Conservation (phyloP, 805 yeast genomes). For the Kodamaea kaohsiungensis region DNA sequence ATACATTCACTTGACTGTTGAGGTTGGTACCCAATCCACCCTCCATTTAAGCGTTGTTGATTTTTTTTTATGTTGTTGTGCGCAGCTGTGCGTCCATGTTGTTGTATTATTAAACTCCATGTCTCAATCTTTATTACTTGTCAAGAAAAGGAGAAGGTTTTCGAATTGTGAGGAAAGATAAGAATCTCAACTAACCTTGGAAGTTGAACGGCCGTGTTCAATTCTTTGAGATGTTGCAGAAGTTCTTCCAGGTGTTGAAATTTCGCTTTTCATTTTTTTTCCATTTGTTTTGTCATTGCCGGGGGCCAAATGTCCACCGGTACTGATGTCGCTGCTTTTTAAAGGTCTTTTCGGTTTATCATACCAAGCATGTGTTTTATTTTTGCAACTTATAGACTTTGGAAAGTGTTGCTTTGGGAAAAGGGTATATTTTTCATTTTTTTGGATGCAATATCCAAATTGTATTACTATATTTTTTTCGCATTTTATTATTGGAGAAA, state of each 20-base stretch:
- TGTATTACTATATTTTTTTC: slow-evolving; percentile 17
- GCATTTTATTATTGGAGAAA: slow-evolving; percentile 11
- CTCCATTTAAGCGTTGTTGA: slow-evolving; percentile 4
- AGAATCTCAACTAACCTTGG: not conserved
- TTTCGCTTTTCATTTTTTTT: slow-evolving; percentile 6
- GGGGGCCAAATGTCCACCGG: not conserved
- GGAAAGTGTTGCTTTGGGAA: slow-evolving; percentile 11
- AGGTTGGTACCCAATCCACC: not conserved
- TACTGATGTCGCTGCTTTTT: slow-evolving; percentile 7
- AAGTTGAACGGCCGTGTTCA: not conserved
- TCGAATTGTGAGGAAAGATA: slow-evolving; percentile 8
- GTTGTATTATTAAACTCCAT: slow-evolving; percentile 19
- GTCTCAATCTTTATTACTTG: slow-evolving; percentile 24
- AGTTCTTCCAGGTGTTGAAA: slow-evolving; percentile 7
- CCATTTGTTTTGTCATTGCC: slow-evolving; percentile 2
- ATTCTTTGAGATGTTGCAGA: too few relatives aligned
- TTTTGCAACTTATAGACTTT: slow-evolving; percentile 11
- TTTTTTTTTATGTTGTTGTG: not conserved
- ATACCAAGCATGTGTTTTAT: slow-evolving; percentile 3
- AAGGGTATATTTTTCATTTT: slow-evolving; percentile 16
- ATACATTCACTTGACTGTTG: slow-evolving; percentile 10
- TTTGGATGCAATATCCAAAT: slow-evolving; percentile 13
- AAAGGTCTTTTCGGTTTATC: slow-evolving; percentile 8
- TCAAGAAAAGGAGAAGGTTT: slow-evolving; percentile 23
- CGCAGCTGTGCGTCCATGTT: not conserved